Evolutionary conservation across 169 alveolate species (phyloP).

Genomic region (Cryptosporidium xiaoi): DNA sequence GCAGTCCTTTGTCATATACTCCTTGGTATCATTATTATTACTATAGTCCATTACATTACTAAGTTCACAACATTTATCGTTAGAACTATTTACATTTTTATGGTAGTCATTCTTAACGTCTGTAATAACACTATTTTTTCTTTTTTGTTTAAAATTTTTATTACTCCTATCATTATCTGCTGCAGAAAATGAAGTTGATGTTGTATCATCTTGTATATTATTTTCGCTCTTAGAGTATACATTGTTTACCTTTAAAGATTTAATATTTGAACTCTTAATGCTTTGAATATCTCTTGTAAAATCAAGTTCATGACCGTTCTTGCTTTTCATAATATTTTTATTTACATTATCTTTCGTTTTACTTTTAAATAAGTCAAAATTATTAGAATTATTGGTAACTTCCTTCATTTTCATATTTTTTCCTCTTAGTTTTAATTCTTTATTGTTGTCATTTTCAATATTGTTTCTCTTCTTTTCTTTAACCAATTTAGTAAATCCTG

Average conservation of each 20-base stretch:
- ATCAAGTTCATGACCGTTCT: background rate
- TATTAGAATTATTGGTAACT: background rate
- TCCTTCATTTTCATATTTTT: background rate
- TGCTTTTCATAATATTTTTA: background rate
- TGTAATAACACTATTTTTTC: background rate
- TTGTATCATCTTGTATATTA: background rate
- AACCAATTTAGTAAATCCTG: background rate
- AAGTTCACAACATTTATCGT: background rate
- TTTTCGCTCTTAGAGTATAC: background rate
- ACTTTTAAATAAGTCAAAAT: background rate
- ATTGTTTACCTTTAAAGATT: background rate
- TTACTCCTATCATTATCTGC: background rate
- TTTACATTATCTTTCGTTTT: background rate
- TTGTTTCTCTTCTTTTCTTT: background rate
- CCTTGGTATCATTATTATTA: background rate
- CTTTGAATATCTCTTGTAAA: background rate
- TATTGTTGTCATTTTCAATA: background rate
- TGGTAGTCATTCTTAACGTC: background rate
- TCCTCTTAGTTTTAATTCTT: background rate
- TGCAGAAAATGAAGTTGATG: too few relatives aligned
- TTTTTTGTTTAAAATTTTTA: background rate
- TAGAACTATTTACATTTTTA: background rate
- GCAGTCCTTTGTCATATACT: too few relatives aligned
- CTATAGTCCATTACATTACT: too few relatives aligned
- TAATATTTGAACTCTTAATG: background rate